Evolutionary conservation across 2,329 filamentous ascomycete species (phyloP).

Genomic region (Aspergillus spinulosporus): DNA sequence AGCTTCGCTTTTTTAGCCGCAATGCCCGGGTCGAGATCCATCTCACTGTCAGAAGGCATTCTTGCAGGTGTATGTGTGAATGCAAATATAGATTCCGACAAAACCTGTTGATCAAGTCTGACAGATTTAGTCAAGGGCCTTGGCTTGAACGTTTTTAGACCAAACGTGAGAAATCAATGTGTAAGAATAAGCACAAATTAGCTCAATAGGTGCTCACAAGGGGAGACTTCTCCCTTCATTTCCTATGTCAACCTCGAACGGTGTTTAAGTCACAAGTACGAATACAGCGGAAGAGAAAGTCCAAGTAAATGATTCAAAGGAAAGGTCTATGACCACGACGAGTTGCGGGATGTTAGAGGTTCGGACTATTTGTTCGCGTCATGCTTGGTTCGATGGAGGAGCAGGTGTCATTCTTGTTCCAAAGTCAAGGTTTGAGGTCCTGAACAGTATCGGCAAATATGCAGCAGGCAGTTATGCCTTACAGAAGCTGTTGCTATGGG

Average conservation of each 20-base stretch:
- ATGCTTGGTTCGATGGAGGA: conserved; percentile 2
- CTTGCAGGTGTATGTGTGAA: neutral
- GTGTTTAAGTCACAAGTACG: conserved; percentile 1
- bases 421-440: neutral
- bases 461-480: neutral
- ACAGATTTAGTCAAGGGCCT: neutral
- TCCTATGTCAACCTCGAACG: conserved; percentile 1
- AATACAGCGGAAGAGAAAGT: conserved; percentile 6
- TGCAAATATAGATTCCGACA: neutral
- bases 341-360: neutral
- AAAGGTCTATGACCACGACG: neutral
- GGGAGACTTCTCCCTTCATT: neutral
- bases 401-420: conserved; percentile 4
- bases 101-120: conserved; percentile 7
- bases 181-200: neutral
- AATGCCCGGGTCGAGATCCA: conserved; percentile 20
- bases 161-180: too few species aligned
- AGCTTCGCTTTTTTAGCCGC: conserved; percentile 49
- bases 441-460: neutral
- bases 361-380: neutral
- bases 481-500: neutral
- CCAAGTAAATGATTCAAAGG: neutral
- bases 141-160: too few species aligned
- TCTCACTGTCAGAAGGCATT: conserved; percentile 10
- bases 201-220: neutral